Percentiles rank a stretch among this genome's conserved stretches.
Conservation (phyloP, 345 rosid genomes). For the Acer saccharum region DNA sequence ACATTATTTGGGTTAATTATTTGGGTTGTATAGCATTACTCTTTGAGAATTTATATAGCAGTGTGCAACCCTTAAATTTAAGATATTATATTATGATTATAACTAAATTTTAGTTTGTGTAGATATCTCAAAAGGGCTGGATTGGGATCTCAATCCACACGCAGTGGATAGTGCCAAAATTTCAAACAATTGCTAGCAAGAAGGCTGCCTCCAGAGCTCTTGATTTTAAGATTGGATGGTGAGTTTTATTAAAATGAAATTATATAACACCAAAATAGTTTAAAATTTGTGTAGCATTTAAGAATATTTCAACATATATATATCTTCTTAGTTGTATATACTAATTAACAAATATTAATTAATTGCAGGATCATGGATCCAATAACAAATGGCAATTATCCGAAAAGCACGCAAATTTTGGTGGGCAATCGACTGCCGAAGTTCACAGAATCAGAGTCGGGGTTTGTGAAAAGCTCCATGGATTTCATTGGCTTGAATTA, state of each 20-base stretch:
- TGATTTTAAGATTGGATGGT: constrained; percentile 52
- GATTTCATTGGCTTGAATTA: constrained; percentile 65
- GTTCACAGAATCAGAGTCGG: constrained; percentile 46
- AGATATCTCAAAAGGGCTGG: constrained; percentile 39
- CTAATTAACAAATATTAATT: no score
- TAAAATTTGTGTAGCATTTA: no score
- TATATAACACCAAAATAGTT: no score
- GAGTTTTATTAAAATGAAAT: background rate
- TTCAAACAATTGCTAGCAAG: constrained; percentile 16
- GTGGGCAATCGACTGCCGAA: constrained; percentile 51
- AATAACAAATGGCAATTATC: constrained; percentile 47
- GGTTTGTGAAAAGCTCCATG: constrained; percentile 49
- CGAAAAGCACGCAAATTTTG: constrained; percentile 30
- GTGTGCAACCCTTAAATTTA: no score
- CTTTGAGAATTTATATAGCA: background rate
- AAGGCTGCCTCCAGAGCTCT: constrained; percentile 40
- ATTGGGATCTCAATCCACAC: constrained; percentile 37
- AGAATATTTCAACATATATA: background rate
- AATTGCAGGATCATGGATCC: constrained; percentile 46
- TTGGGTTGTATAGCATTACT: no score
- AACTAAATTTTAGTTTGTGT: background rate
- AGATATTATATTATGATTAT: background rate
- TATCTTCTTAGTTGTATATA: no score
- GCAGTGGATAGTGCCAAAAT: constrained; percentile 39
- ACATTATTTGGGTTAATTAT: no score